Evolutionary conservation across 192 early-diverging fungal genomes (phyloP).

Genomic region (Rhizoclosmatium globosum): DNA sequence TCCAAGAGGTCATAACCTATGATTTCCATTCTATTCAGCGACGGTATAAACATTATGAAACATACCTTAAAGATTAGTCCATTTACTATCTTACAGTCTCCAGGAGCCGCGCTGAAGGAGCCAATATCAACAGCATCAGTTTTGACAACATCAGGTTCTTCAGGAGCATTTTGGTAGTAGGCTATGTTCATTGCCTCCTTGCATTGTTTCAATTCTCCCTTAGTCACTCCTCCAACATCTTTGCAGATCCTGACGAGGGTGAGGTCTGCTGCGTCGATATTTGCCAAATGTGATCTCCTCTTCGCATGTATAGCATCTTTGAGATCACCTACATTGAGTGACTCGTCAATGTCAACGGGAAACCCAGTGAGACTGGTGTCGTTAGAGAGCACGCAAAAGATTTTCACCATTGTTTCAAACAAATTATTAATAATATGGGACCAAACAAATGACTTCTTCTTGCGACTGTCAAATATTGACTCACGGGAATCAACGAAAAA

Average conservation of each 20-base stretch:
- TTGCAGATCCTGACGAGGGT: conserved; percentile 5
- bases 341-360: not conserved
- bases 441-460: too few species aligned
- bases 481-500: too few species aligned
- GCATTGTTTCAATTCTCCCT: conserved; percentile 4
- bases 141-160: not conserved
- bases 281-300: not conserved
- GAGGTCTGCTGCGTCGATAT: conserved; percentile 19
- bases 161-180: not conserved
- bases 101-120: not conserved
- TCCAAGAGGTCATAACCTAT: not conserved
- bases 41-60: not conserved
- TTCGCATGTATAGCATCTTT: conserved; percentile 9
- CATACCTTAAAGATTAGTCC: conserved; percentile 4
- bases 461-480: too few species aligned
- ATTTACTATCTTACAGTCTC: not conserved
- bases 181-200: not conserved
- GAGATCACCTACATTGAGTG: not conserved
- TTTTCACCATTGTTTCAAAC: not conserved
- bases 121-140: too few species aligned
- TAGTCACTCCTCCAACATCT: conserved; percentile 1
- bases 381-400: conserved; percentile 3
- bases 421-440: too few species aligned
- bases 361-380: not conserved
- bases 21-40: not conserved